Evolutionary conservation across 129 eudicot species (phyloP).

Genomic region (Heracleum sosnowskyi): DNA sequence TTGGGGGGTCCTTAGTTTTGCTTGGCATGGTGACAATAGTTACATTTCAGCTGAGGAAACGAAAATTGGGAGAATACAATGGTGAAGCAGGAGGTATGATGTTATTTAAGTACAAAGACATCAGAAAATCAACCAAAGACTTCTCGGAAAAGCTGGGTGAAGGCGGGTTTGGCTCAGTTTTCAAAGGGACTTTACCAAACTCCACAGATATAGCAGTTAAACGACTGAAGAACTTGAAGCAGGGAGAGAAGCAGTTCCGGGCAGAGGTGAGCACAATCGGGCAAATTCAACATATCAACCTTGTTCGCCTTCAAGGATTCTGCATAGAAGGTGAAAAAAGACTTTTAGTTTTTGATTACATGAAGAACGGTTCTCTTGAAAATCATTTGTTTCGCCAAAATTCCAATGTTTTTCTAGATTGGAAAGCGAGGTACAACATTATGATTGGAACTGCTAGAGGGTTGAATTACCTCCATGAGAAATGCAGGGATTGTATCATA

Average conservation of each 20-base stretch:
- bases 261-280: slow-evolving; percentile 20
- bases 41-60: not conserved
- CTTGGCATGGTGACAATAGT: not conserved
- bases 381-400: slow-evolving; percentile 3
- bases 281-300: slow-evolving; percentile 14
- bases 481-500: slow-evolving; percentile 19
- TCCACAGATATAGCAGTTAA: slow-evolving; percentile 11
- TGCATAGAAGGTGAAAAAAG: slow-evolving; percentile 13
- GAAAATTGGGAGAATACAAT: not conserved
- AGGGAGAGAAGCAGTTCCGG: slow-evolving; percentile 20
- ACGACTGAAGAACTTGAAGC: slow-evolving; percentile 8
- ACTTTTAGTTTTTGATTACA: slow-evolving; percentile 11
- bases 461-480: slow-evolving; percentile 14
- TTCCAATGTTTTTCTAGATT: not conserved
- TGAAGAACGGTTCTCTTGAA: slow-evolving; percentile 17
- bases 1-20: slow-evolving; percentile 6
- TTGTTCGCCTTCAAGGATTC: slow-evolving; percentile 16
- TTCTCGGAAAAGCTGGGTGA: slow-evolving; percentile 18
- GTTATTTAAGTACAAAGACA: slow-evolving; percentile 8
- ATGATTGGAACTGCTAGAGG: slow-evolving; percentile 17
- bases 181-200: slow-evolving; percentile 13
- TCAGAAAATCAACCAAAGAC: slow-evolving; percentile 10
- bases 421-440: slow-evolving; percentile 17
- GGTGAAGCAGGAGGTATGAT: not conserved
- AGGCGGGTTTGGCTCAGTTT: slow-evolving; percentile 20